Percentiles rank a stretch among this genome's conserved stretches.
These are phyloP conservation scores for Trichosanthes truncata DNA, from an alignment of 306 rosid species.

Conservation along the genomic window DNA sequence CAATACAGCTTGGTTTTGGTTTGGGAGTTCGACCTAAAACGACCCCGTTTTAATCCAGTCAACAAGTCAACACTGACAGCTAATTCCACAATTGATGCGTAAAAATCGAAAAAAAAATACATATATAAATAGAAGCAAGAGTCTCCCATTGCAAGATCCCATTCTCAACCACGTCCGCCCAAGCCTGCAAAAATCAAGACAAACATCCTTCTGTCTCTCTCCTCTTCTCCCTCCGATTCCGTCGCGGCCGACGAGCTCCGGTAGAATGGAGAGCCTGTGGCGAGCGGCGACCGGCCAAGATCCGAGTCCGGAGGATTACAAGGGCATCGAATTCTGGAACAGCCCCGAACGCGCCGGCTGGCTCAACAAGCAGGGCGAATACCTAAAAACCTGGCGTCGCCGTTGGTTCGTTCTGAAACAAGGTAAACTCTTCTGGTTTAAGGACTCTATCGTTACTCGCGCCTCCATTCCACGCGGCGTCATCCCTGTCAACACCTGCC, in stretches of 20 bases:
- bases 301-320: slow-evolving; percentile 55
- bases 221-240: background rate
- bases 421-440: slow-evolving; percentile 55
- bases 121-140: background rate
- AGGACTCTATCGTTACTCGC: slow-evolving; percentile 27
- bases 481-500: slow-evolving; percentile 40
- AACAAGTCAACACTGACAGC: slow-evolving; percentile 9
- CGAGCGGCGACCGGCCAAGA: slow-evolving; percentile 67
- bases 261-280: slow-evolving; percentile 54
- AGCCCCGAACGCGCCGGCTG: slow-evolving; percentile 53
- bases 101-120: background rate
- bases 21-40: background rate
- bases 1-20: background rate
- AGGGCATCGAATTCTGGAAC: slow-evolving; percentile 52
- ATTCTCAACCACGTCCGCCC: background rate
- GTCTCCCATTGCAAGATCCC: background rate
- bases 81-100: background rate
- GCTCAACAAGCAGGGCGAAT: slow-evolving; percentile 64
- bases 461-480: slow-evolving; percentile 54
- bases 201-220: background rate
- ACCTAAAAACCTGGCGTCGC: slow-evolving; percentile 66
- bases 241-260: background rate
- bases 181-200: background rate
- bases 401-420: slow-evolving; percentile 68
- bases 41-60: background rate